Base-by-base conservation (phyloP, 2,329 filamentous ascomycete genomes). In the Acephala macrosclerotiorum region DNA sequence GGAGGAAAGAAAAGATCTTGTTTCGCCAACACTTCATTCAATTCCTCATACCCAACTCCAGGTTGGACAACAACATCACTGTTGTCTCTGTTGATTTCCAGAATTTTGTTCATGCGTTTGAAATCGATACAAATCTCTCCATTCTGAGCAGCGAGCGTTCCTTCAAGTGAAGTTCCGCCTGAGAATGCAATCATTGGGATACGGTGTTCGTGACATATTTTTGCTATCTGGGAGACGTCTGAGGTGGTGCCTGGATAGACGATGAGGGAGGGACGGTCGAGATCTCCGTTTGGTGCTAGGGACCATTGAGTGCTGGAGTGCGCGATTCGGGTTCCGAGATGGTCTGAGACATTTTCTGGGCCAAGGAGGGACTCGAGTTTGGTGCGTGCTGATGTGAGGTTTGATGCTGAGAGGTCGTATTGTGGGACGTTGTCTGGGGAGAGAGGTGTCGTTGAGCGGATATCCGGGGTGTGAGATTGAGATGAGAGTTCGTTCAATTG, bases 31-130 rank as follows among this genome's bases (percentile, higher is more conserved):
- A 85, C 79, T 70, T 90, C 87, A 73, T 97, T 97, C 63, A 97
- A 80, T 61, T 91, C 88, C 84, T 96, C 92, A 93, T 93, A 97
- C 14, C 90, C 89, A 7, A 97, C 89, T 8, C 91, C 91, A 2
- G 94, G 94, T 77, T 97, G 94, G 2, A 97, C 93, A 4, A 96
- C 91, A 59, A 97, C 84, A 73, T 97, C 94, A 91, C 97, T 92
- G 76, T 97, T 94, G 4, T 93, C 90, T 71, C 91, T 89, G 77
- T 97, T 91, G 61, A 97, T 83, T 62, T 89, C 84, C 35, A 97
- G 72, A 29, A 97, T 90, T 73, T 89, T 83, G 77, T 97, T 89
- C 94, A 97, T 97, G 73, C 87, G 87, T 0, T 87, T 86, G 76
- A 97, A 97, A 75, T 97, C 94, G 58, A 97, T 90, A 71, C 92